phyloP scores from a whole-genome alignment of 2,329 filamentous ascomycete genomes.

The Ceratocystis destructans region DNA sequence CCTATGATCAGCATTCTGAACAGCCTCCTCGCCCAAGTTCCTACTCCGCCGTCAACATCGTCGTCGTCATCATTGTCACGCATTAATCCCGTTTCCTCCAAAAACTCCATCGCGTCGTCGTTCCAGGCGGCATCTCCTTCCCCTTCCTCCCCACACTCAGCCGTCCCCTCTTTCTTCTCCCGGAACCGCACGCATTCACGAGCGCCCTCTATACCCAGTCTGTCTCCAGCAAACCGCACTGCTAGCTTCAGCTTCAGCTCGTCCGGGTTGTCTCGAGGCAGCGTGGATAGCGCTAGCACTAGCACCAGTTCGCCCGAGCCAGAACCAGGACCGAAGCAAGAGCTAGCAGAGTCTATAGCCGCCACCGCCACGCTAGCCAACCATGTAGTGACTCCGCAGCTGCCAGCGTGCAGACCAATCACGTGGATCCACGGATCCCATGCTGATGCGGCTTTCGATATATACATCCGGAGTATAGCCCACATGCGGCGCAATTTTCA shows the following conservation, averaged over 20 bases:
- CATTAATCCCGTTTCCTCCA: not conserved
- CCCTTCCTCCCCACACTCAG: not conserved
- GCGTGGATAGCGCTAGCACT: not conserved
- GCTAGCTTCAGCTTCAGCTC: slow-evolving; percentile 3
- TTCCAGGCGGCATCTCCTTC: not conserved
- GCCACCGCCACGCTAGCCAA: too few species aligned
- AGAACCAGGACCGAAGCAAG: not conserved
- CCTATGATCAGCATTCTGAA: slow-evolving; percentile 54
- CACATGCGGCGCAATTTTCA: slow-evolving; percentile 26
- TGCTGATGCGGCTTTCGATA: slow-evolving; percentile 40
- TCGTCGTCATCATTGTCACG: slow-evolving; percentile 1
- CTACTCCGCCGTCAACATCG: not conserved
- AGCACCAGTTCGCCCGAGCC: not conserved
- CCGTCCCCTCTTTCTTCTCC: not conserved
- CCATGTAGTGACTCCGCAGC: slow-evolving; percentile 20
- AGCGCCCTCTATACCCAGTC: not conserved
- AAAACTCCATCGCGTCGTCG: not conserved
- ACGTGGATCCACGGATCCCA: slow-evolving; percentile 46
- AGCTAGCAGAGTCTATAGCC: not conserved
- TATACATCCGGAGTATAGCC: slow-evolving; percentile 33
- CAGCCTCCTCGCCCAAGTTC: slow-evolving; percentile 28
- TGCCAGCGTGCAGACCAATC: slow-evolving; percentile 31
- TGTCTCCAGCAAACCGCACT: not conserved
- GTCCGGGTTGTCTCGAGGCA: not conserved
- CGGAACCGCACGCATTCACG: not conserved